phyloP scores from a whole-genome alignment of 306 rosid species.

The Fagus sylvatica region DNA sequence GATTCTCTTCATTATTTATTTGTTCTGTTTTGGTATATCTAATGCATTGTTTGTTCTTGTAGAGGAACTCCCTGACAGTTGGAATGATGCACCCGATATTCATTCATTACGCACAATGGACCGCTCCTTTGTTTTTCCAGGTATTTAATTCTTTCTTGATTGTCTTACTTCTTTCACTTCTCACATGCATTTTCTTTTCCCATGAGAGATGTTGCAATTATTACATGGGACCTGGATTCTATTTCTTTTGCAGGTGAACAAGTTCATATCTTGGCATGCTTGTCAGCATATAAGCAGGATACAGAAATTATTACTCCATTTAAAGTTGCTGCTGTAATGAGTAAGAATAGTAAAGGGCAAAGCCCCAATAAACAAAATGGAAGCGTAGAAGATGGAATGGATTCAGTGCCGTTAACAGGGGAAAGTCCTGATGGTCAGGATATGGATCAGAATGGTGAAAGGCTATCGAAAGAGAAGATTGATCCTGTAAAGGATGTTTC shows the following conservation, averaged over 20 bases:
- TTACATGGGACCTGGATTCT: conserved; percentile 48
- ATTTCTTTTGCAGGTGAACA: conserved; percentile 81
- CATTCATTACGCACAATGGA: conserved; percentile 64
- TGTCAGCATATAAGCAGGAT: conserved; percentile 87
- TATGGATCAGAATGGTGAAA: conserved; percentile 49
- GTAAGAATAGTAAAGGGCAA: conserved; percentile 60
- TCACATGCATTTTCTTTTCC: conserved; percentile 34
- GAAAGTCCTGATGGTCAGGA: conserved; percentile 47
- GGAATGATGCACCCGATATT: conserved; percentile 72
- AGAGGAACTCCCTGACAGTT: conserved; percentile 85
- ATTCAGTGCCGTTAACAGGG: conserved; percentile 37
- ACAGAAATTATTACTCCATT: conserved; percentile 72
- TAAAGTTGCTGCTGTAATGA: conserved; percentile 68
- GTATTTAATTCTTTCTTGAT: conserved; percentile 46
- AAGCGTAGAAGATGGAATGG: conserved; percentile 38
- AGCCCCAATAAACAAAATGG: conserved; percentile 56
- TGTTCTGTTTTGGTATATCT: conserved; percentile 19
- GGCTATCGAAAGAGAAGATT: conserved; percentile 27
- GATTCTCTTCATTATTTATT: conserved; percentile 12
- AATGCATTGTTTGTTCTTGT: conserved; percentile 39
- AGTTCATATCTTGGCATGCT: conserved; percentile 87
- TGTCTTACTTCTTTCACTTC: conserved; percentile 27
- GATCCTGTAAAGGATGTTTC: conserved; percentile 43
- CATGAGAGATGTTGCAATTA: conserved; percentile 15
- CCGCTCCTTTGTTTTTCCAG: conserved; percentile 89